Evolutionary conservation across 192 early-diverging fungal genomes (phyloP), one percentile per base, ranked within the genome.

Genomic region (Thamnidium elegans): DNA sequence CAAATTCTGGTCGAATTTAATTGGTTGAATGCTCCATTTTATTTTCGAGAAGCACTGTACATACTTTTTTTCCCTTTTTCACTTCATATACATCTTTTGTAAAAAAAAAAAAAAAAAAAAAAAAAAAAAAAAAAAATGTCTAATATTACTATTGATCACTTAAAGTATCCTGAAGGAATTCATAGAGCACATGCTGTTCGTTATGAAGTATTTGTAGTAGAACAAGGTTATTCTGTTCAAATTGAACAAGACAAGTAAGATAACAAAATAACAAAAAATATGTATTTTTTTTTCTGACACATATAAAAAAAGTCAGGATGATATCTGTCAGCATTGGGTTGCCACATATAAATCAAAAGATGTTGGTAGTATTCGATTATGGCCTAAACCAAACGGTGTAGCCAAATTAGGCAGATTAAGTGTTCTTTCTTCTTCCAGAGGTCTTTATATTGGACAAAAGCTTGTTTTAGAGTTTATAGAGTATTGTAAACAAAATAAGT

Each of bases 341-440:
- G 56, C 56, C 3, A 9, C 20, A 4, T 39, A 32, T 42, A 9
- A 43, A 4, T 19, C 39, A 1, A 32, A 43, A 26, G 56, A 58
- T 58, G 55, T 73, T 10, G 71, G 71, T 8, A 73, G 62, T 11
- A 42, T 73, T 15, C 61, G 71, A 15, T 47, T 67, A 14, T 46
- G 63, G 47, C 55, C 54, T 6, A 23, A 67, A 45, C 31, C 52
- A 7, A 43, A 65, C n/a, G 34, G 17, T 23, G 39, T 73, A 19
- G 71, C 65, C 15, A 73, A 73, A 39, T 50, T 73, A 6, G 66
- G 66, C 3, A 54, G 71, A 19, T 36, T 73, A 7, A 62, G 66
- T 3, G 71, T 73, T 9, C 46, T 64, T 39, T 34, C 32, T 3
- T 43, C 58, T 6, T 66, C 71, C 1, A 62, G 71, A 53, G 66